phyloP scores from a whole-genome alignment of 148 eudicot species.

The Suaeda aralocaspica region DNA sequence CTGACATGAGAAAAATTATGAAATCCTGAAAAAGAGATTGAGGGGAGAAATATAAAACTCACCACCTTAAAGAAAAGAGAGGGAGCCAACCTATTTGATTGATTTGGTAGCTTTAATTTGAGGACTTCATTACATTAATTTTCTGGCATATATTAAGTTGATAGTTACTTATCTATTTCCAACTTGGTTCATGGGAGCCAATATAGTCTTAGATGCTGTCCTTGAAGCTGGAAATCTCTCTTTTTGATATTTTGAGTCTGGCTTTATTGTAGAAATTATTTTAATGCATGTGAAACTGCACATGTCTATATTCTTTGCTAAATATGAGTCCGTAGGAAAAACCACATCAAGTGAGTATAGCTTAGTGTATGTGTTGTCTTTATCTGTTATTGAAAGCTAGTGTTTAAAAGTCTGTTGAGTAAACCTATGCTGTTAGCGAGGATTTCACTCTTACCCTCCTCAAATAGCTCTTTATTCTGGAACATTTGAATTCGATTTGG shows the following conservation, averaged over 20 bases:
- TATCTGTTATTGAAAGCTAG: no score
- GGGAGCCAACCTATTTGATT: background rate
- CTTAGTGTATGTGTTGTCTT: no score
- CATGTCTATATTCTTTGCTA: background rate
- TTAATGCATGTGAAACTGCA: background rate
- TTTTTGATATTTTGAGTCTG: no score
- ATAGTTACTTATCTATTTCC: background rate
- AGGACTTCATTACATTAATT: background rate
- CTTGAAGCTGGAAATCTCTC: background rate
- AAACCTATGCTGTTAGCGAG: background rate
- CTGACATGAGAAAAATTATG: background rate
- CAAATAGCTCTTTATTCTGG: no score
- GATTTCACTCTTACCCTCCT: no score
- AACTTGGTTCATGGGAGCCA: constrained; percentile 5
- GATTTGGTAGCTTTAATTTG: background rate
- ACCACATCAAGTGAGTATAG: background rate
- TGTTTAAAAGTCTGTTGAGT: background rate
- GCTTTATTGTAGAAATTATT: background rate
- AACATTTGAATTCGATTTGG: no score
- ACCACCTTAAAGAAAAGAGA: background rate
- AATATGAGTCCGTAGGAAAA: background rate
- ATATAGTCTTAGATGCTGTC: background rate
- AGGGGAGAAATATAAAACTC: background rate
- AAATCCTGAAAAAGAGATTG: background rate
- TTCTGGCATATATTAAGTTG: background rate